Evolutionary conservation across 1,284 basidiomycete species (phyloP).

Genomic region (Cystobasidium slooffiae): DNA sequence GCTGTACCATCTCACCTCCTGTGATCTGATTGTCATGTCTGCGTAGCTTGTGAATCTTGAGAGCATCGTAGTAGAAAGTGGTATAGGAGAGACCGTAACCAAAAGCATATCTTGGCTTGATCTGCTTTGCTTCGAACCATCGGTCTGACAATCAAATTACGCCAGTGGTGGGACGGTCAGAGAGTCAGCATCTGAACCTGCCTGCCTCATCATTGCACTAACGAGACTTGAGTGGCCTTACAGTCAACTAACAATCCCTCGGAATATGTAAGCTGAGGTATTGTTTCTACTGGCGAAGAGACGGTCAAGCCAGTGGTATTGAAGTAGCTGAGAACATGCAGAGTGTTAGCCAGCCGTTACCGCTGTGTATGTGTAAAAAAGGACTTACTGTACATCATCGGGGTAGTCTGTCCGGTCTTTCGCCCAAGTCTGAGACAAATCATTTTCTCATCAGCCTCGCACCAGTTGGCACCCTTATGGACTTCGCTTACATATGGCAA

Average conservation of each 20-base stretch:
- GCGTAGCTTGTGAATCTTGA: slow-evolving; percentile 46
- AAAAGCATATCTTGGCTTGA: slow-evolving; percentile 59
- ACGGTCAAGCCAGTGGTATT: neutral
- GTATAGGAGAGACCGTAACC: slow-evolving; percentile 61
- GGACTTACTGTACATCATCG: slow-evolving; percentile 9
- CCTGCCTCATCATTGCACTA: no score
- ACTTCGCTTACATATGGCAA: slow-evolving; percentile 65
- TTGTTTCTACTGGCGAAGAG: neutral
- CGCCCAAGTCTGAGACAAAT: neutral
- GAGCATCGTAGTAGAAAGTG: slow-evolving; percentile 56
- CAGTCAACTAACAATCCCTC: slow-evolving; percentile 66
- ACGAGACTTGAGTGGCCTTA: no score
- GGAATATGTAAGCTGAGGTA: slow-evolving; percentile 11
- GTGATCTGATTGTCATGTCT: neutral
- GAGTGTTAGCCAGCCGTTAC: neutral
- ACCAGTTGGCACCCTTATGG: neutral
- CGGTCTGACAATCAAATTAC: slow-evolving; percentile 20
- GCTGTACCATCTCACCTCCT: no score
- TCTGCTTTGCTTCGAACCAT: slow-evolving; percentile 59
- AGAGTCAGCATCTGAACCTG: no score
- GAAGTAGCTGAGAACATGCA: neutral
- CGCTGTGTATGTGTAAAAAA: no score
- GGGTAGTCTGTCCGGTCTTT: neutral
- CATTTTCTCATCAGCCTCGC: no score
- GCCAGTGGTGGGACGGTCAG: slow-evolving; percentile 9